Percentiles rank a stretch among this genome's conserved stretches.
Evolutionary conservation across 108 stramenopile genomes (phyloP).

Genomic region (Mayamaea pseudoterrestris): DNA sequence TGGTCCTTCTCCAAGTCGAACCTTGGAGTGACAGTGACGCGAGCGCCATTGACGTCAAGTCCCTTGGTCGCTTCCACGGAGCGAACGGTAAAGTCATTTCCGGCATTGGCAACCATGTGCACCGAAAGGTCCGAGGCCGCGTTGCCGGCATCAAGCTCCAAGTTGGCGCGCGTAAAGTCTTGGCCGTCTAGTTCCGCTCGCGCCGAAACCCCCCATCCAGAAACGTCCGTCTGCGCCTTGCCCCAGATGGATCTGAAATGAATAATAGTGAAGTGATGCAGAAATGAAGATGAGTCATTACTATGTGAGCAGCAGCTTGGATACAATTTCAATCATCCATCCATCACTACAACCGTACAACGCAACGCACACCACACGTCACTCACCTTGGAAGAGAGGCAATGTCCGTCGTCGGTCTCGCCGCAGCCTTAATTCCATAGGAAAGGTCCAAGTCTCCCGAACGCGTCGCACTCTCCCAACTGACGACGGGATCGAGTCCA

Average conservation of each 20-base stretch:
- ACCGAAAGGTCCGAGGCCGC: constrained; percentile 52
- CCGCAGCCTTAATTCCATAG: constrained; percentile 70
- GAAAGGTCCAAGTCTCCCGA: constrained; percentile 35
- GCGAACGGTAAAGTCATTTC: constrained; percentile 27
- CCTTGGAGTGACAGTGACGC: constrained; percentile 67
- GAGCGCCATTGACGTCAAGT: constrained; percentile 58
- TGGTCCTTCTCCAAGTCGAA: constrained; percentile 48
- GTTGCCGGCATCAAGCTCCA: constrained; percentile 63
- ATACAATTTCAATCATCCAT: no score
- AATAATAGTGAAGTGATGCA: no score
- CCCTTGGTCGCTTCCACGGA: constrained; percentile 70
- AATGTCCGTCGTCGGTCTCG: constrained; percentile 65
- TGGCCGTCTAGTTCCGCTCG: constrained; percentile 56
- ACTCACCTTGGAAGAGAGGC: constrained; percentile 80
- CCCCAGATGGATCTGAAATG: constrained; percentile 74
- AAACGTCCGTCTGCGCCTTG: constrained; percentile 48
- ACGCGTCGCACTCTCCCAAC: constrained; percentile 29
- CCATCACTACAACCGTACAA: no score
- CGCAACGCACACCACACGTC: no score
- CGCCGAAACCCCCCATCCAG: constrained; percentile 65
- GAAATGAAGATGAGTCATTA: no score
- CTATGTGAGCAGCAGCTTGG: no score
- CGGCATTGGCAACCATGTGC: constrained; percentile 28
- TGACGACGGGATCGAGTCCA: constrained; percentile 67
- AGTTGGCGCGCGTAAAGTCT: constrained; percentile 27